Base-by-base conservation (phyloP, 192 early-diverging fungal genomes). In the Podila verticillata region DNA sequence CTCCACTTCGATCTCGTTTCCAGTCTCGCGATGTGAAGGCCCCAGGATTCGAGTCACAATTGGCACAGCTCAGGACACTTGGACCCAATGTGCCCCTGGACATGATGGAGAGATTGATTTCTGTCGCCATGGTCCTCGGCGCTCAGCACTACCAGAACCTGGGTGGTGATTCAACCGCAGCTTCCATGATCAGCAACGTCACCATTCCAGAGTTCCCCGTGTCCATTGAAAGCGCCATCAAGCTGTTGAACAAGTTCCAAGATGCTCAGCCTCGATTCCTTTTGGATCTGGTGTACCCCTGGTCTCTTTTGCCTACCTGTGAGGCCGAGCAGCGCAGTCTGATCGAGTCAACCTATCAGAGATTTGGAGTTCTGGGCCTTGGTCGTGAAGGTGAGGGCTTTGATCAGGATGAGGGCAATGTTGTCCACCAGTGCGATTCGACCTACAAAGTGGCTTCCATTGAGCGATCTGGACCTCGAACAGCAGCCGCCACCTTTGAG, bases 1-100 rank as follows among this genome's bases (percentile, higher is more conserved):
- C 94, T 34, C 94, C 94, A 24, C 86, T 95, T 58, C 84, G 94
- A 49, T 92, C 91, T 10, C 87, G 94, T 24, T 95, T 95, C 82
- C 93, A 94, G 72, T 87, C 87, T 20, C 81, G 93, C 67, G 88
- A 89, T 70, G 74, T 89, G 64, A 89, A 88, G 58, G 74, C 81
- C 17, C 88, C 88, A 24, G 82, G 82, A 60, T 91, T 84, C 61
- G 74, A 85, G 54, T 72, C 84, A 19, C 87, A 90, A 68, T 57
- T 91, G 31, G 58, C 74, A 17, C 88, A 90, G 47, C 83, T 91
- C 31, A 56, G 63, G 15, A 67, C 60, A 6, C 39, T 89, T 7
- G 86, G 74, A 6, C 80, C 88, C 13, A 72, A 87, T 44, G 68
- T 83, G 32, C 65, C 84, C 66, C 48, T 71, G 63, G 81, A 81